These are phyloP conservation scores for Plasmodium knowlesi DNA, from an alignment of 169 alveolate genomes.

Conservation along the genomic window DNA sequence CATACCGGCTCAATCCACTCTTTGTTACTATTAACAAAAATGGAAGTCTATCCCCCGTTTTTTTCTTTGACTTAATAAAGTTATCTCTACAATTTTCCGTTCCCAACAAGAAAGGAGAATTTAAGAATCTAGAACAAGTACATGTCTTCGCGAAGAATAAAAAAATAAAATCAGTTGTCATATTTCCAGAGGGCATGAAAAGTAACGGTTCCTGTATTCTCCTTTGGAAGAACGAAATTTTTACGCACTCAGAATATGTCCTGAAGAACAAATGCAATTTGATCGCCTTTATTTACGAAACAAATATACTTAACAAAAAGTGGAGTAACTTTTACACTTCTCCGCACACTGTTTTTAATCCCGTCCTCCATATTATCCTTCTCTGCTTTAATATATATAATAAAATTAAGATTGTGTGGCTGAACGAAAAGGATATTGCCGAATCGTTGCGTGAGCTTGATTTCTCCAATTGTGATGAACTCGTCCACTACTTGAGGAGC, in stretches of 20 bases:
- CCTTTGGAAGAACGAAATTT: constrained; percentile 65
- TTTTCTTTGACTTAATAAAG: constrained; percentile 42
- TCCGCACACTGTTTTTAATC: constrained; percentile 70
- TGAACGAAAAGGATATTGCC: constrained; percentile 56
- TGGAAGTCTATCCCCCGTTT: constrained; percentile 56
- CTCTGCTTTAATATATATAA: constrained; percentile 57
- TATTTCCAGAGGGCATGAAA: constrained; percentile 71
- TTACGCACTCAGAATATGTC: constrained; percentile 30
- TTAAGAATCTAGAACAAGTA: constrained; percentile 64
- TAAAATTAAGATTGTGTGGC: constrained; percentile 59
- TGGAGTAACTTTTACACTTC: constrained; percentile 33
- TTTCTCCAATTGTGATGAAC: constrained; percentile 32
- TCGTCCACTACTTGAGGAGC: constrained; percentile 33
- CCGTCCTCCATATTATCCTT: constrained; percentile 54
- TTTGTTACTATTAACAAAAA: constrained; percentile 48
- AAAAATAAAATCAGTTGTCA: constrained; percentile 46
- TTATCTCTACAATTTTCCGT: constrained; percentile 57
- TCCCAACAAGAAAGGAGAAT: constrained; percentile 38
- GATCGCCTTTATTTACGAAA: constrained; percentile 50
- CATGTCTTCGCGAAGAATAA: constrained; percentile 46
- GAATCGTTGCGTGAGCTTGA: constrained; percentile 9
- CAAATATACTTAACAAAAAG: constrained; percentile 19
- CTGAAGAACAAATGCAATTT: constrained; percentile 43
- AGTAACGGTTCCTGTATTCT: constrained; percentile 64
- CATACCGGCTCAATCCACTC: constrained; percentile 55